A percentile compares a stretch with the other conserved stretches of the same genome.
These are phyloP conservation scores for Jaapia argillacea DNA, from an alignment of 768 basidiomycete genomes.

Conservation along the genomic window DNA sequence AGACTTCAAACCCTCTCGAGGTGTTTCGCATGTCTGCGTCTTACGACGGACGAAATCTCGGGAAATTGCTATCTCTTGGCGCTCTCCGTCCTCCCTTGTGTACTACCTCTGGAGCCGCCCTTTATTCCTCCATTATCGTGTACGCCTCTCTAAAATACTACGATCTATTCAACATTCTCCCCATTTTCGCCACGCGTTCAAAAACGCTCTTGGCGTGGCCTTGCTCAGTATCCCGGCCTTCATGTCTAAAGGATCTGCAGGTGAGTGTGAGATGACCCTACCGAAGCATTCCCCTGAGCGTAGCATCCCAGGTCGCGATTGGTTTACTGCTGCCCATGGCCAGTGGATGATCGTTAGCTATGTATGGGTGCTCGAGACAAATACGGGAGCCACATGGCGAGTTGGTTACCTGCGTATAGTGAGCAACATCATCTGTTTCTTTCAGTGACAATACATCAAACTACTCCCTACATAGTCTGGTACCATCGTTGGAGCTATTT, in stretches of 20 bases:
- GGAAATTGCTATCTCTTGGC: conserved; percentile 1
- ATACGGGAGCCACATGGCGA: conserved; percentile 41
- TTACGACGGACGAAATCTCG: neutral
- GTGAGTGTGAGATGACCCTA: too few species aligned
- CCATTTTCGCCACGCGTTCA: conserved; percentile 34
- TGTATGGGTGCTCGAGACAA: conserved; percentile 41
- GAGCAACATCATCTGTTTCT: conserved; percentile 6
- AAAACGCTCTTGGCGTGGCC: conserved; percentile 34
- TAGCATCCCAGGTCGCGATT: conserved; percentile 25
- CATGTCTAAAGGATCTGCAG: conserved; percentile 22
- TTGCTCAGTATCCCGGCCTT: conserved; percentile 33
- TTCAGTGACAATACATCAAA: neutral
- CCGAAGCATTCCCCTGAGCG: too few species aligned
- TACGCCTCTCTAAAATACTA: conserved; percentile 22
- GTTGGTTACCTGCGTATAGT: conserved; percentile 35
- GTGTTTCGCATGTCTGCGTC: neutral
- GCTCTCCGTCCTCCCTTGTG: conserved; percentile 6
- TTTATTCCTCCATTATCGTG: conserved; percentile 11
- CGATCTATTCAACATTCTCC: conserved; percentile 26
- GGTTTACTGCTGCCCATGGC: conserved; percentile 28
- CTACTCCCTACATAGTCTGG: conserved; percentile 14
- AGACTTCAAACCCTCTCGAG: neutral
- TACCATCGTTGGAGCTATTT: conserved; percentile 20
- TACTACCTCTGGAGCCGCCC: conserved; percentile 17
- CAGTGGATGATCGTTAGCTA: conserved; percentile 44